Conservation (phyloP, 108 stramenopile genomes). For the Pseudonitzschia pungens region DNA sequence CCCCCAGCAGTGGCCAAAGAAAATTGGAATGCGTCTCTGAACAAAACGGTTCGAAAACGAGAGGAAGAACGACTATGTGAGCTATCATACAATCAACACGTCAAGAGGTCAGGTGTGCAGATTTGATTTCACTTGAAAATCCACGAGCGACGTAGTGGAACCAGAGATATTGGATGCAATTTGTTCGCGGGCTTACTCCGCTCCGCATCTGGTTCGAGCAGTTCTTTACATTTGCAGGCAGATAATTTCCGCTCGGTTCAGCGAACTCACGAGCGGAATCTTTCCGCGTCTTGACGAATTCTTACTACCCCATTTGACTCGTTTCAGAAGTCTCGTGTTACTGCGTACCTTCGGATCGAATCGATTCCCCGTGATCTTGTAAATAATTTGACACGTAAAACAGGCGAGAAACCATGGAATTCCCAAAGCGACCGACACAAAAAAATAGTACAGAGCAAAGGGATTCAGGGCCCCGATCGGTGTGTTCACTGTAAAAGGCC, state of each 20-base stretch:
- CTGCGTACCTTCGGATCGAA: conserved; percentile 61
- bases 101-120: too few relatives aligned
- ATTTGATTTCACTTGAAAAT: too few relatives aligned
- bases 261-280: too few relatives aligned
- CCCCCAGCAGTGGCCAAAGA: conserved; percentile 84
- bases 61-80: not conserved
- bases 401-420: conserved; percentile 72
- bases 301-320: too few relatives aligned
- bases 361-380: conserved; percentile 52
- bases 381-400: conserved; percentile 50
- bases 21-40: conserved; percentile 53
- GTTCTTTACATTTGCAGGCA: too few relatives aligned
- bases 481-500: conserved; percentile 65
- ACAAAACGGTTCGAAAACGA: not conserved
- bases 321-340: not conserved
- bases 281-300: too few relatives aligned
- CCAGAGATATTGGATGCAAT: too few relatives aligned
- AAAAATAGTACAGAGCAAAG: conserved; percentile 77
- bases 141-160: too few relatives aligned
- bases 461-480: conserved; percentile 85
- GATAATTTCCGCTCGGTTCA: too few relatives aligned
- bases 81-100: too few relatives aligned
- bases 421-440: conserved; percentile 66
- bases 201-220: too few relatives aligned
- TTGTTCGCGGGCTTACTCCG: too few relatives aligned